Evolutionary conservation across 164 flowering plant genomes (phyloP), one percentile per base, ranked within the genome.

Genomic region (Cinnamomum micranthum): DNA sequence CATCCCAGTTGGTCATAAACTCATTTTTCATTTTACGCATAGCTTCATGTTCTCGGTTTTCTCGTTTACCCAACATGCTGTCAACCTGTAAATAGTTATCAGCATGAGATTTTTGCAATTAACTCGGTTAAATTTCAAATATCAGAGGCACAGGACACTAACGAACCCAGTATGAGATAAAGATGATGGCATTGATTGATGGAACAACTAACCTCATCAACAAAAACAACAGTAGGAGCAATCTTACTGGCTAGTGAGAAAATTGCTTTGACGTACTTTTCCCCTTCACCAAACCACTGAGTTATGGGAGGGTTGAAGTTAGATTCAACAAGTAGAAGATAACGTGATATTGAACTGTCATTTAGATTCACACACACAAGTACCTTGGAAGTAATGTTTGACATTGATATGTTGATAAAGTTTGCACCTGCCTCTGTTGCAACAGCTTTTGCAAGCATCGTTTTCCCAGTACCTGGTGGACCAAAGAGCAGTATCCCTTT

Each of bases 381-480:
- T 81, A 93, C 98, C 90, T 95, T 95, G 10, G 98, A 95, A 47
- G 97, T 88, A 73, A 95, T 95, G 85, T 92, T 92, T 20, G 98
- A 95, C 98, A 92, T 92, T 27, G 98, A 95, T 79, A 95, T 93
- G 75, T 95, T 95, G 68, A 95, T 95, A 70, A 95, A 95, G 80
- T 93, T 93, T 25, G 97, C 97, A 81, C 97, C 97, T 59, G 97
- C 97, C 83, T 93, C 97, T 24, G 98, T 95, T 51, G 97, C 97
- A 78, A 95, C 98, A 70, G 97, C 98, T 84, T 95, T 95, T 17
- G 99, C 99, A 74, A 95, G 93, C 97, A 95, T 93, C 59, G 99
- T 95, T 79, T 95, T 95, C 71, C 98, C 98, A 23, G 98, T 94
- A 65, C 98, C 98, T 75, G 98, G 98, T 73, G 98, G 97, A 33